Base-by-base conservation (phyloP, 164 flowering plant genomes). In the Piper longum region DNA sequence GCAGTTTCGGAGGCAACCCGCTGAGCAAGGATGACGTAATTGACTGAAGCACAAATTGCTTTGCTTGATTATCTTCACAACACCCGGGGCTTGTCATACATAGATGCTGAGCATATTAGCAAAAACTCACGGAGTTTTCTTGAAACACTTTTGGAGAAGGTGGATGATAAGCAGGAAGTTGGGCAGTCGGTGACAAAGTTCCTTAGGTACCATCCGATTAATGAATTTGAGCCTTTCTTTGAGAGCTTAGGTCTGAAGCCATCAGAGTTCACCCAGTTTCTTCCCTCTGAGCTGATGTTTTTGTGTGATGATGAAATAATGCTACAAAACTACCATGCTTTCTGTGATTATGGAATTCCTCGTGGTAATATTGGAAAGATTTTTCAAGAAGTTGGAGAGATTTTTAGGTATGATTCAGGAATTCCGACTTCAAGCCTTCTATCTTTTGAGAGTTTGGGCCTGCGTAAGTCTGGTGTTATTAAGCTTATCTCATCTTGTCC, bases 181-280 rank as follows among this genome's bases (percentile, higher is more conserved):
- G 70, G 69, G 57, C 51, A 59, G 26, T 76, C 82, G 0, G 4
- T 85, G 18, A 3, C 80, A n/a, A 75, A 86, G 41, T 82, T 76
- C 62, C 70, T 90, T 60, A 71, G 88, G 18, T 85, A 81, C 70
- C 80, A 86, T 64, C 97, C 95, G 2, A 79, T 90, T 57, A 87
- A 90, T 74, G 97, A 90, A 59, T 87, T 83, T 62, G 97, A 87
- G 67, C 95, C 95, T 0, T 87, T 90, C 74, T 82, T 90, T 60
- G 97, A 90, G 81, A 87, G 97, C 69, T 64, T 83, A 55, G 95
- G 97, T 57, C 68, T 90, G 79, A 68, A 74, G 48, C 87, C 80
- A 4, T 56, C 70, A 1, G 84, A 82, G 71, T 69, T 77, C 41
- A 18, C 7, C 4, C 59, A 66, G 5, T 55, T 79, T 48, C 89